Evolutionary conservation across 805 yeast genomes (phyloP).

Genomic region (Candida mattraensis): DNA sequence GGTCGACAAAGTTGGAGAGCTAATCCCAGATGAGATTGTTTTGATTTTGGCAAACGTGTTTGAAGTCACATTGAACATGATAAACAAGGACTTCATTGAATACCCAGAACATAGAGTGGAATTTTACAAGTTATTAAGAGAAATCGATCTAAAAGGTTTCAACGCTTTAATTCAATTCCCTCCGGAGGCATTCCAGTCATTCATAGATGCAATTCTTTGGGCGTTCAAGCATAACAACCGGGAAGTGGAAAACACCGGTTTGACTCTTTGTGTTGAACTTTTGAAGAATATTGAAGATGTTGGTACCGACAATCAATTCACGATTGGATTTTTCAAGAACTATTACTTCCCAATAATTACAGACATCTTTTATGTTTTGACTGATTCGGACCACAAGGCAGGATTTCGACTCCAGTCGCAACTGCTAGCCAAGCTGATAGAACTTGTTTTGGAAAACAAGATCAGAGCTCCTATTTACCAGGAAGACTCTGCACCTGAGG

Average conservation of each 20-base stretch:
- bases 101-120: constrained; percentile 98
- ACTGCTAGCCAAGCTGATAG: constrained; percentile 78
- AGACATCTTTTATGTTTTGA: constrained; percentile 89
- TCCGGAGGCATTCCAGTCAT: constrained; percentile 86
- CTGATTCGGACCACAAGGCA: constrained; percentile 97
- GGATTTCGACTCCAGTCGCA: constrained; percentile 89
- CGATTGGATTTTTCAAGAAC: constrained; percentile 83
- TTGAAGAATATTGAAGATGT: constrained; percentile 80
- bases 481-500: constrained; percentile 78
- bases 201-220: constrained; percentile 95
- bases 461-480: constrained; percentile 78
- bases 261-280: constrained; percentile 78
- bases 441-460: constrained; percentile 73
- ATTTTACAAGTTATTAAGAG: constrained; percentile 85
- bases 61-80: constrained; percentile 93
- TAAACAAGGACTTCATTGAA: constrained; percentile 91
- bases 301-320: constrained; percentile 68
- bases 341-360: constrained; percentile 86
- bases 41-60: constrained; percentile 86
- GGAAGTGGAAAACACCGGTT: constrained; percentile 92
- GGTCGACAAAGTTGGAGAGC: constrained; percentile 80
- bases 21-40: constrained; percentile 88
- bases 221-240: constrained; percentile 97
- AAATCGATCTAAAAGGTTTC: constrained; percentile 82
- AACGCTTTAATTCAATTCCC: constrained; percentile 84